These are phyloP conservation scores for Ustilago trichophora DNA, from an alignment of 1,284 basidiomycete genomes.

Conservation along the genomic window DNA sequence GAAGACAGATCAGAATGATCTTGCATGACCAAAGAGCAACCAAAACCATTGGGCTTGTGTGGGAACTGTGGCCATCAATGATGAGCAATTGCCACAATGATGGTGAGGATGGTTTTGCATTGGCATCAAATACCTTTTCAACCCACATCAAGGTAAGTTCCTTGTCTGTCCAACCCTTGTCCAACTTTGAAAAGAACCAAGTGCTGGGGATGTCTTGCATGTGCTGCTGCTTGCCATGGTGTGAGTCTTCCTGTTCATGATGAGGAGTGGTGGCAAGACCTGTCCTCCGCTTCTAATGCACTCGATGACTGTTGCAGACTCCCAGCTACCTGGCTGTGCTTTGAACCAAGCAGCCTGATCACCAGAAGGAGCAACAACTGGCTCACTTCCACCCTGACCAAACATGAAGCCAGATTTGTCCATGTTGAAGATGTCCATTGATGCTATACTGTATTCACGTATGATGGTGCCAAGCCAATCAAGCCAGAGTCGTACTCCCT, in stretches of 20 bases:
- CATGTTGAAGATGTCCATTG: too few species aligned
- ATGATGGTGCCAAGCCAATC: too few species aligned
- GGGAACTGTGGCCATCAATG: slow-evolving; percentile 8
- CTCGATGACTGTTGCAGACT: too few species aligned
- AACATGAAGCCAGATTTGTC: too few species aligned
- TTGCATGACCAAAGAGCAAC: not conserved
- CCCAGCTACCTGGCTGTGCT: too few species aligned
- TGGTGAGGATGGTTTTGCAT: slow-evolving; percentile 1
- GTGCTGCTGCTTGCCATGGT: slow-evolving; percentile 5
- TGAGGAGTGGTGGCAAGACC: not conserved
- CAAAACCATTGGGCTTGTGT: slow-evolving; percentile 1
- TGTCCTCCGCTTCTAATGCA: slow-evolving; percentile 13
- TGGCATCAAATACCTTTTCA: slow-evolving; percentile 1
- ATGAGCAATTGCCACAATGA: slow-evolving; percentile 11
- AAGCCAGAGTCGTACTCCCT: too few species aligned
- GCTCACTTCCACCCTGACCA: too few species aligned
- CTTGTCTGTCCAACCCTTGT: slow-evolving; percentile 4
- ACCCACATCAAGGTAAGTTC: slow-evolving; percentile 4
- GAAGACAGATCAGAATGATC: slow-evolving; percentile 8
- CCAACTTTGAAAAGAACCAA: slow-evolving; percentile 6
- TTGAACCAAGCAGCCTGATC: too few species aligned
- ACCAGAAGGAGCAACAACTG: too few species aligned
- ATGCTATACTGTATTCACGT: too few species aligned
- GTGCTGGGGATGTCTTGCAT: slow-evolving; percentile 4
- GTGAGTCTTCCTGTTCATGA: not conserved